Percentiles rank a stretch among this genome's conserved stretches.
Conservation (phyloP, 768 basidiomycete genomes). For the Tricholoma furcatifolium region DNA sequence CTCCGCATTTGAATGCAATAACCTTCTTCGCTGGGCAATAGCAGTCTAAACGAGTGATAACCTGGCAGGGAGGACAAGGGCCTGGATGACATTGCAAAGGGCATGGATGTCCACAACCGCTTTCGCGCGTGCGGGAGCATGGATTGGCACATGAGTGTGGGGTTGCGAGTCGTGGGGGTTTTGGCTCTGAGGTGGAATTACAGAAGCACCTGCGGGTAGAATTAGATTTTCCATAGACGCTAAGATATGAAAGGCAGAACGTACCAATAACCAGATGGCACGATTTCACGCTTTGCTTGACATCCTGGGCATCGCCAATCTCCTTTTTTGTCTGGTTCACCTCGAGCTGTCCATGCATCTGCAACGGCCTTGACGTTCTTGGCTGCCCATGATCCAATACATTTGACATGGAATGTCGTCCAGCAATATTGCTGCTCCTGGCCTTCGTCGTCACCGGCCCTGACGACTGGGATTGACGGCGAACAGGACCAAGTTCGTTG, state of each 20-base stretch:
- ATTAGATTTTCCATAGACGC: neutral
- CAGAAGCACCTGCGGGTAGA: conserved; percentile 77
- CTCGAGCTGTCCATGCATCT: conserved; percentile 72
- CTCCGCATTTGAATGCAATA: conserved; percentile 59
- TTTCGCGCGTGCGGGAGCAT: conserved; percentile 57
- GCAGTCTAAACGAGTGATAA: conserved; percentile 75
- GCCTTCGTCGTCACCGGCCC: conserved; percentile 25
- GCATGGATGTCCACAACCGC: conserved; percentile 78
- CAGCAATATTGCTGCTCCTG: conserved; percentile 70
- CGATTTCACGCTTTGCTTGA: conserved; percentile 69
- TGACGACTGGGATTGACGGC: conserved; percentile 49
- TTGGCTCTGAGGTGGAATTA: conserved; percentile 68
- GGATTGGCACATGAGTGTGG: conserved; percentile 77
- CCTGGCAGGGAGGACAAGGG: conserved; percentile 91
- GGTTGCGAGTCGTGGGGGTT: conserved; percentile 63
- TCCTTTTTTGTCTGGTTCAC: conserved; percentile 58
- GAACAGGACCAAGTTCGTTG: conserved; percentile 90
- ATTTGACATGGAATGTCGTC: conserved; percentile 88
- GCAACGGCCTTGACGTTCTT: conserved; percentile 74
- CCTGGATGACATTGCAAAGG: conserved; percentile 90
- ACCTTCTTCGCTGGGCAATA: conserved; percentile 67
- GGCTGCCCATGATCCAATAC: conserved; percentile 84
- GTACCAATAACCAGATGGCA: conserved; percentile 68
- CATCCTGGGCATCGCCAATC: conserved; percentile 97
- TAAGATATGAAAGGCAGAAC: conserved; percentile 19